phyloP scores from a whole-genome alignment of 495 filamentous ascomycete species.

The Penicillium lagena region DNA sequence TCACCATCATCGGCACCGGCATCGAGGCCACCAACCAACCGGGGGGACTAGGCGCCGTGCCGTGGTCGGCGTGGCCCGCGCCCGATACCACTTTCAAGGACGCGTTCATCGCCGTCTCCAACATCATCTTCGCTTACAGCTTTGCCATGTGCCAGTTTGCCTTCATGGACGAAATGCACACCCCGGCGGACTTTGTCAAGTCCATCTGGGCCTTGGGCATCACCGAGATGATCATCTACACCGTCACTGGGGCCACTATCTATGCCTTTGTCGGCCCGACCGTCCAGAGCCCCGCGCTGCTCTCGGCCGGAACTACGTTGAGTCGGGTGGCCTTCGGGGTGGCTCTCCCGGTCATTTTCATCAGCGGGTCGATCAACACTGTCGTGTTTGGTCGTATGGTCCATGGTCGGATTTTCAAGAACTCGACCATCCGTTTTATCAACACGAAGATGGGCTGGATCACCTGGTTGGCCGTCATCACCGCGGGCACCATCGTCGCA shows the following conservation, averaged over 20 bases:
- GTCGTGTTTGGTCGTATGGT: slow-evolving; percentile 56
- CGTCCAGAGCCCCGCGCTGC: slow-evolving; percentile 62
- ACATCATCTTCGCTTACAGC: slow-evolving; percentile 63
- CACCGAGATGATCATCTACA: slow-evolving; percentile 61
- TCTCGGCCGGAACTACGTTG: slow-evolving; percentile 51
- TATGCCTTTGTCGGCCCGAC: slow-evolving; percentile 60
- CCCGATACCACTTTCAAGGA: slow-evolving; percentile 22
- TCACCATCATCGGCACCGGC: slow-evolving; percentile 62
- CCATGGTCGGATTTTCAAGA: slow-evolving; percentile 49
- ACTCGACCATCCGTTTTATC: slow-evolving; percentile 50
- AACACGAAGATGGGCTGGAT: slow-evolving; percentile 52
- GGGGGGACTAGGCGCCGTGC: slow-evolving; percentile 25
- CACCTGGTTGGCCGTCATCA: slow-evolving; percentile 51
- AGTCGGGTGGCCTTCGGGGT: slow-evolving; percentile 68
- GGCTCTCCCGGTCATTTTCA: slow-evolving; percentile 68
- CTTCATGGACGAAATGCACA: slow-evolving; percentile 72
- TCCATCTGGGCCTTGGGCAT: slow-evolving; percentile 53
- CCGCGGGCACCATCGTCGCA: slow-evolving; percentile 50
- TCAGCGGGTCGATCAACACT: slow-evolving; percentile 58
- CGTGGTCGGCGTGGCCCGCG: slow-evolving; percentile 34
- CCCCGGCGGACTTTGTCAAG: slow-evolving; percentile 55
- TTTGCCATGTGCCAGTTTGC: slow-evolving; percentile 64
- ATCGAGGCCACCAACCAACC: slow-evolving; percentile 29
- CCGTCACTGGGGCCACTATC: slow-evolving; percentile 58
- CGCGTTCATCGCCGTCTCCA: slow-evolving; percentile 55